phyloP scores from a whole-genome alignment of 2,329 filamentous ascomycete species.

The Colletotrichum filicis region DNA sequence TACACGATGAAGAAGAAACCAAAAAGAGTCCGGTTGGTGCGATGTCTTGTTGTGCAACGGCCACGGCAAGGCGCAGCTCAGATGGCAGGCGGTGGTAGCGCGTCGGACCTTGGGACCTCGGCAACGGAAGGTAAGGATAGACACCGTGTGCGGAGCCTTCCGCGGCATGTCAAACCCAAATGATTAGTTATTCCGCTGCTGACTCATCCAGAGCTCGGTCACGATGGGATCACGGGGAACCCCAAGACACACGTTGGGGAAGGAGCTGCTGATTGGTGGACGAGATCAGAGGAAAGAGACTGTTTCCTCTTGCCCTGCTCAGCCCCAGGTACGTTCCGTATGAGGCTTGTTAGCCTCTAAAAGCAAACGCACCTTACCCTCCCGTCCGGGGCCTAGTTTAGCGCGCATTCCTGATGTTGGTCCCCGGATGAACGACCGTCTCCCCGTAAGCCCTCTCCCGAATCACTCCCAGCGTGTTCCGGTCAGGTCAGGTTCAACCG shows the following conservation, averaged over 20 bases:
- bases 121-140: slow-evolving; percentile 18
- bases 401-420: neutral
- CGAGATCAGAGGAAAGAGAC: neutral
- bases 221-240: neutral
- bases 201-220: slow-evolving; percentile 7
- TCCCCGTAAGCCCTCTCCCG: neutral
- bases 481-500: too few species aligned
- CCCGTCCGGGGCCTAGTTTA: neutral
- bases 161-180: neutral
- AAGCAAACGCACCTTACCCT: neutral
- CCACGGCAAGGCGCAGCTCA: slow-evolving; percentile 11
- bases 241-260: neutral
- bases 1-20: neutral
- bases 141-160: slow-evolving; percentile 3
- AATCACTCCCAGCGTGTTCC: neutral
- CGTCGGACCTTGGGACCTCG: slow-evolving; percentile 33
- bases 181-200: slow-evolving; percentile 25
- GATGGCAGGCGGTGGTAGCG: slow-evolving; percentile 3
- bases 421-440: neutral
- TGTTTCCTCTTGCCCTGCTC: too few species aligned
- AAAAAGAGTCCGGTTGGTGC: slow-evolving; percentile 1
- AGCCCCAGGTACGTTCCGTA: too few species aligned
- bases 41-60: slow-evolving; percentile 7
- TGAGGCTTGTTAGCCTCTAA: too few species aligned
- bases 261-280: neutral